Base-by-base conservation (phyloP, 306 rosid species). In the Rubus parviflorus region DNA sequence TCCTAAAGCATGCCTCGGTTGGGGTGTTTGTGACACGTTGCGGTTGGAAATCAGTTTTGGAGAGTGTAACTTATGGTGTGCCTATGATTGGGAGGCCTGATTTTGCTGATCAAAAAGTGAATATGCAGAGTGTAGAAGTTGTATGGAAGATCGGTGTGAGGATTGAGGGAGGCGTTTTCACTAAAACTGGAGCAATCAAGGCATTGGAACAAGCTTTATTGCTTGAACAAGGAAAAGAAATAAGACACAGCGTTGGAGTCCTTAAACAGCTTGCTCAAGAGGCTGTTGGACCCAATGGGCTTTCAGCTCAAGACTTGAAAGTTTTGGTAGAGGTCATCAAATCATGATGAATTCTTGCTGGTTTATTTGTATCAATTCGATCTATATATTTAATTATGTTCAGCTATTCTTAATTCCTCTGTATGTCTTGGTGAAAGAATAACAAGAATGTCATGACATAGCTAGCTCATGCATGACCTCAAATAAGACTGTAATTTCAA, bases 1-100 rank as follows among this genome's bases (percentile, higher is more conserved):
- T 60, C 40, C 66, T 60, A 60, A 60, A 60, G 5, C 66, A 60
- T 30, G 40, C 66, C 5, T 60, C 66, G 1, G 13, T 25, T 25
- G 66, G 66, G 8, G 66, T 13, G 41, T 60, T 60, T 25, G 66
- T 60, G 5, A 60, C 66, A 60, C 66, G 25, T 14, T 15, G 66
- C 15, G 66, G 66, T 13, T 60, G 66, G 66, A 60, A 60, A 25
- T 60, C 64, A 23, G 66, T 60, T 25, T 9, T 60, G 19, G 66
- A 60, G 66, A 25, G 66, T 60, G 66, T 60, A 2, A 60, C 41
- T 30, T 23, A 5, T 60, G 66, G 66, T 30, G 66, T 58, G 65
- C 65, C 65, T 25, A 58, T 58, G 65, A 23, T 58, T 11, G 65
- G 65, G 65, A 58, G 65, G 65, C 65, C 65, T 23, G 7, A 58